A percentile compares a stretch with the other conserved stretches of the same genome.
Evolutionary conservation across 139 green algal genomes (phyloP).

Genomic region (Limnomonas spitsbergensis): DNA sequence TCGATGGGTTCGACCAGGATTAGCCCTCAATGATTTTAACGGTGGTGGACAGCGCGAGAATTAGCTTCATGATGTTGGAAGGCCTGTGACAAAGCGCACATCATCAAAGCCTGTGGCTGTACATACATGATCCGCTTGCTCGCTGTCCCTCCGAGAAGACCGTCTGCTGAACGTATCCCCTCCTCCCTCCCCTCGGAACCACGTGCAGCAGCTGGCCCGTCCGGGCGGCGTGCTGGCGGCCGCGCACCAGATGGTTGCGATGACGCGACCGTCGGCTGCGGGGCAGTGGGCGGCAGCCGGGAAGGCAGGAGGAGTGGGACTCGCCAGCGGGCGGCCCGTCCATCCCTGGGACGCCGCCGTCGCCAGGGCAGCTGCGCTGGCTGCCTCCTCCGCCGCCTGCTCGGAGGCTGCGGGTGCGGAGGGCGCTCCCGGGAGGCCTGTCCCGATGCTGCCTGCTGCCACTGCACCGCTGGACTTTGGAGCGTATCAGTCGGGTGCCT

Average conservation of each 20-base stretch:
- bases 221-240: not conserved
- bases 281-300: not conserved
- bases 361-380: not conserved
- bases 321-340: not conserved
- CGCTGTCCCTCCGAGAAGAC: too few relatives aligned
- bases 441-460: not conserved
- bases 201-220: not conserved
- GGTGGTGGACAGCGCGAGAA: too few relatives aligned
- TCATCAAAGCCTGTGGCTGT: too few relatives aligned
- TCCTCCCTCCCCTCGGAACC: too few relatives aligned
- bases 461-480: not conserved
- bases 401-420: too few relatives aligned
- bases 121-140: too few relatives aligned
- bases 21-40: too few relatives aligned
- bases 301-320: not conserved
- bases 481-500: not conserved
- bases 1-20: too few relatives aligned
- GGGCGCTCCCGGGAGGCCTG: not conserved
- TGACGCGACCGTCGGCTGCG: too few relatives aligned
- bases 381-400: not conserved
- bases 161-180: too few relatives aligned
- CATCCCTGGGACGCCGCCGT: slow-evolving; percentile 2
- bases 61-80: too few relatives aligned
- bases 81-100: too few relatives aligned
- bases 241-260: not conserved